Evolutionary conservation across 2,329 filamentous ascomycete genomes (phyloP), one percentile per base, ranked within the genome.

Genomic region (Pseudodiploospora longispora): DNA sequence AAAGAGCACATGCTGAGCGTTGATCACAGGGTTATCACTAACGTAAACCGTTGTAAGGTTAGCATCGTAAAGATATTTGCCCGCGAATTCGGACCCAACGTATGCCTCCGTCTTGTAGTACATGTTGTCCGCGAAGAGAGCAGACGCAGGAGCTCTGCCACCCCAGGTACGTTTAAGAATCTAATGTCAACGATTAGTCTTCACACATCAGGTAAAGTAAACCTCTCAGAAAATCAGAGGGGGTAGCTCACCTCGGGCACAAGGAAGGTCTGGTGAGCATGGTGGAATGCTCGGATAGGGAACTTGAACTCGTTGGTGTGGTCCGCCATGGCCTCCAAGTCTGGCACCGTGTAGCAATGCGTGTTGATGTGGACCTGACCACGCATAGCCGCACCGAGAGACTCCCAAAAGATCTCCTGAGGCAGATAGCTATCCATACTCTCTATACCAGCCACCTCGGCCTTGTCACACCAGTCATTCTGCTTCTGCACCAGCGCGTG

Each of bases 281-380:
- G 82, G 56, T 86, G 82, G 54, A 86, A 85, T 0, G 82, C 80
- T 9, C 78, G 70, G 4, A 85, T 65, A 0, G 76, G 61, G 53
- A 86, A 85, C 48, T 78, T 72, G 64, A 86, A 87, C 67, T 86
- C 83, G 50, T 85, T 83, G 10, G 78, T 83, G 55, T 85, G 80
- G 47, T 82, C 74, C 4, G 86, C 74, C 57, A 85, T 83, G 30
- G 78, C 77, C 59, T 86, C 82, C 6, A 86, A 65, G 52, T 86
- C 83, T 1, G 80, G 73, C 2, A 83, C 70, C 0, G 80, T 85
- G 59, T 86, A 87, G 63, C 83, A 86, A 53, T 87, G 83, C 0
- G 78, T 81, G 63, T 86, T 85, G 50, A 86, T 71, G 47, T 80
- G 74, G 5, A 86, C 79, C 51, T 86, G 79, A 0, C 82, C 82